Base-by-base conservation (phyloP, 2,329 filamentous ascomycete genomes). In the Fusarium tanahbumbuense region DNA sequence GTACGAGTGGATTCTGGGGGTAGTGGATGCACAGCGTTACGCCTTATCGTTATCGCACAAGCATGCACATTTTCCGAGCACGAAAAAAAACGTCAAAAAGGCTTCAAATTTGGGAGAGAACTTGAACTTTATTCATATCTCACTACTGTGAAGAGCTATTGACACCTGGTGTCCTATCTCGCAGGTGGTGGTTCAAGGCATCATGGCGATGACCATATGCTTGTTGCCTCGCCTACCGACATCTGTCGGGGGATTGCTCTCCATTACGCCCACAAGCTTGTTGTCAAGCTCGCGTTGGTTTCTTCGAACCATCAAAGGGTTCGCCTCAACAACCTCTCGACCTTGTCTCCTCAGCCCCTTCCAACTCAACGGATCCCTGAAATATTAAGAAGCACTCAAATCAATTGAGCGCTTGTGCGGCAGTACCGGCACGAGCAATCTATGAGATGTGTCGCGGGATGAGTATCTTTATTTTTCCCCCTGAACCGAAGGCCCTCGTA, bases 361-460 rank as follows among this genome's bases (percentile, higher is more conserved):
- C 64, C 67, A 62, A 73, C 70, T 73, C 59, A 55, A 63, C 60
- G 64, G 62, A 62, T 68, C 71, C 72, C 71, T 72, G 56, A 73
- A 74, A 73, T 73, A 80, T 78, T 78, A 79, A 79, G 71, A 70
- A 63, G 71, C 73, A 69, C 65, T 67, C 66, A 64, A 66, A 63
- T 69, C 71, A 62, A 60, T 60, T 68, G 64, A 71, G 69, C 73
- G 73, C 67, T 48, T 68, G 67, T 71, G 74, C 74, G 62, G 56
- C 54, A 59, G 57, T 60, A 71, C 46, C 48, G 68, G 75, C 76
- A 73, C 75, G 60, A 77, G 75, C 80, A 82, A 81, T 82, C 80
- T 81, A 81, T 81, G 71, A 53, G 49, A 76, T 73, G 70, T 69
- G 78, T 81, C 76, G 79, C 75, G 78, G 76, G 73, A 78, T 79